Percentiles rank a stretch among this genome's conserved stretches.
These are phyloP conservation scores for Tardiomyces depauwii DNA, from an alignment of 1,139 yeast species.

Conservation along the genomic window DNA sequence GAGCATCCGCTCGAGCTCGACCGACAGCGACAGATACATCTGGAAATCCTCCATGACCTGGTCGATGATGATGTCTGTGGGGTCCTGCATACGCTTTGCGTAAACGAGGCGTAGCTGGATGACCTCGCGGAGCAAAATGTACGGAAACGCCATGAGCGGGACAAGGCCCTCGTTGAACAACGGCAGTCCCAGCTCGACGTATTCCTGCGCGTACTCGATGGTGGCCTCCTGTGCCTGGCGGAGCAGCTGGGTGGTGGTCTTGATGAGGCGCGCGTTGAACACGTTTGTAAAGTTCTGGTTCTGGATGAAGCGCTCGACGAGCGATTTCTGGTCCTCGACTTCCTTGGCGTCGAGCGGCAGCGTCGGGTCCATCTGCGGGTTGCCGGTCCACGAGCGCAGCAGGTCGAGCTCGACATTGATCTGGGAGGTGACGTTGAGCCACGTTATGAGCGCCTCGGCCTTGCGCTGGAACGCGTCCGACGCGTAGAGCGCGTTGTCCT, in stretches of 20 bases:
- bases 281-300: constrained; percentile 60
- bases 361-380: constrained; percentile 57
- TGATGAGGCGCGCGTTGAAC: constrained; percentile 44
- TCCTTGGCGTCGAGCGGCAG: constrained; percentile 22
- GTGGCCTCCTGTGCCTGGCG: constrained; percentile 68
- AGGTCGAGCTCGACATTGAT: constrained; percentile 49
- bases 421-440: constrained; percentile 70
- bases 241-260: constrained; percentile 59
- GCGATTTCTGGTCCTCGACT: constrained; percentile 26
- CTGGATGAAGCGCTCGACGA: constrained; percentile 83
- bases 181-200: constrained; percentile 64
- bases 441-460: constrained; percentile 70
- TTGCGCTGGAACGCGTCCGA: constrained; percentile 53
- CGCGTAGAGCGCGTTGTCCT: constrained; percentile 64
- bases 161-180: constrained; percentile 59
- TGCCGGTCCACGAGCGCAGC: constrained; percentile 65
- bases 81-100: constrained; percentile 70
- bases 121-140: constrained; percentile 70
- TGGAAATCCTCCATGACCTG: constrained; percentile 85
- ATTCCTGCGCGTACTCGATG: constrained; percentile 48
- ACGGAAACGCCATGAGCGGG: constrained; percentile 64
- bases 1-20: constrained; percentile 55
- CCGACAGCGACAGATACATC: constrained; percentile 59
- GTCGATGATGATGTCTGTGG: constrained; percentile 93
- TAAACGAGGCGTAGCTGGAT: constrained; percentile 64